Evolutionary conservation across 768 basidiomycete species (phyloP), one percentile per base, ranked within the genome.

Genomic region (Atractiella rhizophila): DNA sequence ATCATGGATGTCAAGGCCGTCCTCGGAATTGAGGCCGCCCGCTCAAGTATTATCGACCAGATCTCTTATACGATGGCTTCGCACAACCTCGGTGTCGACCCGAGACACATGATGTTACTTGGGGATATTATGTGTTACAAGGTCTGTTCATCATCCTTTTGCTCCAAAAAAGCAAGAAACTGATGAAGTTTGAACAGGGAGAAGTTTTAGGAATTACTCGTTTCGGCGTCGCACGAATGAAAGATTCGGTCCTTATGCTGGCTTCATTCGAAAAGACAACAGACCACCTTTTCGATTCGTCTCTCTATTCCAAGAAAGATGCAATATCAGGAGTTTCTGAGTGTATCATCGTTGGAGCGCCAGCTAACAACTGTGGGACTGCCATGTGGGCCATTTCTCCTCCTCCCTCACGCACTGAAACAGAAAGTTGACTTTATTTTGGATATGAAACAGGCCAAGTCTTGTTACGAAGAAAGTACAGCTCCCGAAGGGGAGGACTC

Each of bases 261-360:
- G 91, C 91, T 9, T 91, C 83, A 20, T 98, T 98, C 59, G 91
- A 98, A 62, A 96, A 96, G 64, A 96, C 91, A 13, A 98, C 91
- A 12, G 91, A 98, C 63, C 91, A 98, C 59, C 62, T 98, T 45
- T 98, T 98, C 61, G 85, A 98, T 54, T 91, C 91, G 2, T 76
- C 91, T 9, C 80, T 91, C 2, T 86, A 76, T 57, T 82, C 85
- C 10, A 96, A 96, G 60, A 82, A 73, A 37, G 91, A 98, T 54
- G 71, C 69, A 42, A 91, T 98, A 40, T 74, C 81, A 24, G 91
- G 91, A 37, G 88, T 98, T 5, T 96, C 91, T 16, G 91, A 98
- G 59, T 94, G 88, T 57, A 98, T 98, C 57, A 96, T 98, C 59
- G 86, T 98, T 42, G 49, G 53, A 10, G 47, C 42, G 21, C 53